Base-by-base conservation (phyloP, 805 yeast genomes). In the Starmera pachycereana region DNA sequence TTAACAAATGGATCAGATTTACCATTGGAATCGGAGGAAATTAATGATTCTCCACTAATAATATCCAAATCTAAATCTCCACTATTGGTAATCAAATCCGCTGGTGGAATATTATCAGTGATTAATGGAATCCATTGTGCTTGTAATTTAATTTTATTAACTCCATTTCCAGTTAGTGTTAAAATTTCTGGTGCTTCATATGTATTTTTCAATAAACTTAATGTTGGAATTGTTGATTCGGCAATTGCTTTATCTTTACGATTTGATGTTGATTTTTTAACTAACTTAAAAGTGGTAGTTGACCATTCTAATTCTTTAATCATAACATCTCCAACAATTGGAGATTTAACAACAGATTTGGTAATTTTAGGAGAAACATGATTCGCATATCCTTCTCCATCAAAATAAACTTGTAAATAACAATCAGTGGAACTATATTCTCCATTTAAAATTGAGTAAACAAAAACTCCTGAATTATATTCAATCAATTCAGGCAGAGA, bases 1-100 rank as follows among this genome's bases (percentile, higher is more conserved):
- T 78, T 74, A 44, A 78, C 70, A 58, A 78, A 90, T 40, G 99
- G 99, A 62, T 92, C 99, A 4, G 96, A 86, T 57, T 83, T 82
- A 38, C 97, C 97, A 50, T 81, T 81, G 28, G 84, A 68, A 62
- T 92, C 99, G n/a, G 89, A 94, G 12, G 96, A 72, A 32, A 81
- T 76, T 43, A 92, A 69, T 38, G 74, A 74, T 12, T 70, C 70
- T 3, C 92, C 97, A 37, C 69, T 66, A 35, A 78, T 48, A 5
- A 85, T 68, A 28, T 71, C 75, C 30, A 88, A 69, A 18, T 68
- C 69, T 48, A 90, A 60, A 27, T 64, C 65, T 57, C 98, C 98
- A 42, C 78, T 69, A 58, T 87, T 82, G 37, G 80, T 72, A 46
- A 80, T 74, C 34, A 82, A 68, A 61, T 92, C 98, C 32, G 73